phyloP scores from a whole-genome alignment of 805 yeast genomes.

The Hanseniaspora valbyensis region DNA sequence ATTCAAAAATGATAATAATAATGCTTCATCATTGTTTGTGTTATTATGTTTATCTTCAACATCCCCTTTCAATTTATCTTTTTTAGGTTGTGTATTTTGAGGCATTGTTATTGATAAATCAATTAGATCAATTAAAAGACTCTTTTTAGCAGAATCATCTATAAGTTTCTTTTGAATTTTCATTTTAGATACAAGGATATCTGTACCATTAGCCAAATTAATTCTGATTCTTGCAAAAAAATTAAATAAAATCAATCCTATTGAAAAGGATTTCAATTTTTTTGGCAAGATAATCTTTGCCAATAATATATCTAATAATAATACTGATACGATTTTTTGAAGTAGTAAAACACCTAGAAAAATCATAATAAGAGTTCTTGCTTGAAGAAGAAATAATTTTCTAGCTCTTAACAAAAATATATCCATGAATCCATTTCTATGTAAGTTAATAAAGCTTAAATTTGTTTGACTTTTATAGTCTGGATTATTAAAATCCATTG shows the following conservation, averaged over 20 bases:
- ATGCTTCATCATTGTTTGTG: neutral
- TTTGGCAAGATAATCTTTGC: neutral
- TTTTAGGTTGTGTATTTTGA: neutral
- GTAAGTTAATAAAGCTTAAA: neutral
- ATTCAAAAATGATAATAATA: neutral
- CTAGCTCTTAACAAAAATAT: neutral
- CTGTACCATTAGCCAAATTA: neutral
- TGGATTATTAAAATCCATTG: neutral
- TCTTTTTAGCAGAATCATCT: constrained; percentile 9
- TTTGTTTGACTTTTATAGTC: neutral
- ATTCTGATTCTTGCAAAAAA: constrained; percentile 2
- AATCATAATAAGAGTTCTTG: neutral
- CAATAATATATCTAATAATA: constrained; percentile 1
- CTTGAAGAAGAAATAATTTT: neutral
- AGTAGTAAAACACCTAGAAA: neutral
- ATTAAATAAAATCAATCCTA: constrained; percentile 4
- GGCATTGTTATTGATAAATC: constrained; percentile 1
- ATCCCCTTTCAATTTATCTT: neutral
- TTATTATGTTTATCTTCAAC: neutral
- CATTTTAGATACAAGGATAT: constrained; percentile 8
- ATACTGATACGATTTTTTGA: constrained; percentile 7
- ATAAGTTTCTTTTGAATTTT: constrained; percentile 8
- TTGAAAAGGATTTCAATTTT: neutral
- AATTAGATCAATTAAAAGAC: constrained; percentile 5
- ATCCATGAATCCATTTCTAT: neutral